Evolutionary conservation across 768 basidiomycete species (phyloP), one percentile per base, ranked within the genome.

Genomic region (Chalciporus pseudorubinellus): DNA sequence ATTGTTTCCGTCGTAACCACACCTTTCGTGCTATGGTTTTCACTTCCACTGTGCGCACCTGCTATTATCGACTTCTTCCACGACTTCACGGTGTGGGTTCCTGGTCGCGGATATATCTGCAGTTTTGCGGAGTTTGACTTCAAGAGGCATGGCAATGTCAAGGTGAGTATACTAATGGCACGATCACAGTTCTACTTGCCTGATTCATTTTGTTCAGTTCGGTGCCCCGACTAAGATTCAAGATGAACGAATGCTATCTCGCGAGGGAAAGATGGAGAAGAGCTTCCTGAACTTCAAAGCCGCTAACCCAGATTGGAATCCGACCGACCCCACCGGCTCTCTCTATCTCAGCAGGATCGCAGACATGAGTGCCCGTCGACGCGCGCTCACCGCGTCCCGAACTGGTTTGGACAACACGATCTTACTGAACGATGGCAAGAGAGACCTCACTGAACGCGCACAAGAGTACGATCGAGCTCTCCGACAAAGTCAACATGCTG

Each of bases 51-150:
- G 2, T 97, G 93, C 65, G 90, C 95, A 1, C 87, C 90, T 9
- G 87, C 86, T 0, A 89, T 98, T 58, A 81, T 99, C 54, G 97
- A 99, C 66, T 98, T 99, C 66, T 98, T 99, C 81, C 84, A 95
- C 28, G 95, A 98, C 69, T 99, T 98, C 65, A 89, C 93, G 0
- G 88, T 99, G 1, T 95, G 98, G 68, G 88, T 99, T 19, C 95
- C 98, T 53, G 92, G 95, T 0, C 79, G 97, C 2, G 97, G 97
- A 5, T 95, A 97, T 62, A 90, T 99, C 18, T 98, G 97, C 65
- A 94, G 91, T 50, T 99, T 98, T 69, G 97, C 97, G 3, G 95
- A 95, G 53, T 99, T 99, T 66, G 95, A 98, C 67, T 98, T 99
- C 68, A 86, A 93, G 72, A 74, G 93, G 49, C 93, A 97, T 56